Conservation (phyloP, 345 rosid genomes). For the Linum usitatissimum region DNA sequence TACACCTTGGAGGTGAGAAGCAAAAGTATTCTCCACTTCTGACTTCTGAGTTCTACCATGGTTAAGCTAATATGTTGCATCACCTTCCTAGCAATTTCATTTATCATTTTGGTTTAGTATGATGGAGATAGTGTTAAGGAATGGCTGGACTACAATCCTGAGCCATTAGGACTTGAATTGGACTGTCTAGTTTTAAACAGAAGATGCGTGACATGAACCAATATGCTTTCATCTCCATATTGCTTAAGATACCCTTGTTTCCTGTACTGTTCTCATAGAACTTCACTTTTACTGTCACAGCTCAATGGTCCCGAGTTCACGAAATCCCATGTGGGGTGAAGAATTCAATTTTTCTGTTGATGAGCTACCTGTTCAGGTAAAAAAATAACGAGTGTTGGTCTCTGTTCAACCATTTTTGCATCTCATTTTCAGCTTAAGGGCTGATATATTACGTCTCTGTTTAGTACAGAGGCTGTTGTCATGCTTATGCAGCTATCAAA, state of each 20-base stretch:
- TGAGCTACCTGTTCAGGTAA: constrained; percentile 86
- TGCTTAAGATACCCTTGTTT: neutral
- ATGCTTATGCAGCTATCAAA: neutral
- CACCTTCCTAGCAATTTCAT: neutral
- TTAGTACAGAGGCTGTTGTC: neutral
- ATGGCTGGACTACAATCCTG: neutral
- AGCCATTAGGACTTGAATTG: neutral
- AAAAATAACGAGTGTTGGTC: constrained; percentile 3
- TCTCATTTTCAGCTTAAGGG: neutral
- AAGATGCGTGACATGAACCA: neutral
- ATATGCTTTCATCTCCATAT: neutral
- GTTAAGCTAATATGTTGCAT: neutral
- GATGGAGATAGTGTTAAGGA: neutral
- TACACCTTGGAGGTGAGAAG: neutral
- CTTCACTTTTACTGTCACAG: constrained; percentile 30
- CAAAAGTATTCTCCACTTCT: too few species aligned
- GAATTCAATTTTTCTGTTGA: constrained; percentile 85
- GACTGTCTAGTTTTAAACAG: neutral
- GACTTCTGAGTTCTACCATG: neutral
- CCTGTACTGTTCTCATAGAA: neutral
- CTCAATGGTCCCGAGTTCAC: constrained; percentile 96
- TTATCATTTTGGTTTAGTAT: neutral
- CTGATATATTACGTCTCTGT: neutral
- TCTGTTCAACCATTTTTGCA: neutral
- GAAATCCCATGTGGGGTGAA: constrained; percentile 99